Evolutionary conservation across 2,329 filamentous ascomycete genomes (phyloP).

Genomic region (Xylariaceae sp.): DNA sequence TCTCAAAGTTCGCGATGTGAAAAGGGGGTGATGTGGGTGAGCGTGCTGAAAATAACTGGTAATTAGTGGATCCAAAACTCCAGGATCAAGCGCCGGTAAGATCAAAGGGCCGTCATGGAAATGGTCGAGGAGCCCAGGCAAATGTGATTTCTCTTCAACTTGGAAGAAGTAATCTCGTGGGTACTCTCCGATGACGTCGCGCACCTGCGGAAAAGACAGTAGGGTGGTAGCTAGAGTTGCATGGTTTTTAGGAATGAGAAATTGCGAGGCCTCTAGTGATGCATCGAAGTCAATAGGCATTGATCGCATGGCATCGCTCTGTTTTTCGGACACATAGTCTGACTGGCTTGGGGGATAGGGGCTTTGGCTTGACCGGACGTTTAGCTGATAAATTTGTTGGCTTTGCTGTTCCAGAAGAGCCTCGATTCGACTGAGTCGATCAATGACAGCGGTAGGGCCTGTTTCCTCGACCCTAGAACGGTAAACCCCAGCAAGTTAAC

Average conservation of each 20-base stretch:
- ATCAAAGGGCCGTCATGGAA: constrained; percentile 32
- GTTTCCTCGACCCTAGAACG: constrained; percentile 42
- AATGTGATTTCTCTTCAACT: constrained; percentile 41
- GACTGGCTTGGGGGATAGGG: constrained; percentile 34
- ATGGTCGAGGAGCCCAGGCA: constrained; percentile 41
- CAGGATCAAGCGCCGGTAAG: constrained; percentile 39
- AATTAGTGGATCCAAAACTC: constrained; percentile 36
- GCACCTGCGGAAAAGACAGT: constrained; percentile 42
- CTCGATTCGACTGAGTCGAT: constrained; percentile 48
- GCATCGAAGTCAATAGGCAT: constrained; percentile 30
- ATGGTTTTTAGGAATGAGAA: constrained; percentile 46
- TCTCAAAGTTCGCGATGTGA: constrained; percentile 38
- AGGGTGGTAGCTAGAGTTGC: constrained; percentile 43
- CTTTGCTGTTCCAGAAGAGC: constrained; percentile 42
- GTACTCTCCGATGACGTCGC: constrained; percentile 42
- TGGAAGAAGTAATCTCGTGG: constrained; percentile 43
- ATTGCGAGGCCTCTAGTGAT: constrained; percentile 41
- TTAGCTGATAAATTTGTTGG: constrained; percentile 39
- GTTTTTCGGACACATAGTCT: constrained; percentile 33
- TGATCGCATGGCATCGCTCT: constrained; percentile 31
- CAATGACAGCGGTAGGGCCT: constrained; percentile 43
- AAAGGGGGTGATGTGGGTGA: constrained; percentile 45
- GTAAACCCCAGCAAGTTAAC: constrained; percentile 17
- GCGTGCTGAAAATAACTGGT: constrained; percentile 44
- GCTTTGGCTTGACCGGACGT: constrained; percentile 32